Evolutionary conservation across 257 asterid genomes (phyloP).

Genomic region (Verbena officinalis): DNA sequence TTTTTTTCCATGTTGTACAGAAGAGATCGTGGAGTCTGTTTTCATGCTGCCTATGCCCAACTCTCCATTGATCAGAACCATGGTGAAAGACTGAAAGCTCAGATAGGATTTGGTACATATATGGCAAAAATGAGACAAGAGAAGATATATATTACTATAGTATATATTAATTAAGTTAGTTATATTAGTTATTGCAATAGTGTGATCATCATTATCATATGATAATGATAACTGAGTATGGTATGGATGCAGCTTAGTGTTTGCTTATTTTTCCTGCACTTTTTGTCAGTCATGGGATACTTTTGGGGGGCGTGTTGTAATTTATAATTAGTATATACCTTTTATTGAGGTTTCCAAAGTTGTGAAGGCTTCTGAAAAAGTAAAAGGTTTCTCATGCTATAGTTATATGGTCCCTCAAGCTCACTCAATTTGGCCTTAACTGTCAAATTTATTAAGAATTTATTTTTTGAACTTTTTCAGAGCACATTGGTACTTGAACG

Average conservation of each 20-base stretch:
- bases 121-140: constrained; percentile 3
- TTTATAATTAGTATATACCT: background rate
- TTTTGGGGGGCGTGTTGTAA: background rate
- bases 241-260: constrained; percentile 19
- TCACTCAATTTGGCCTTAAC: background rate
- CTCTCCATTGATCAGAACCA: constrained; percentile 27
- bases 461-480: too few relatives aligned
- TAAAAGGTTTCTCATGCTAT: constrained; percentile 11
- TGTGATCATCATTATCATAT: constrained; percentile 24
- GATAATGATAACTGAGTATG: background rate
- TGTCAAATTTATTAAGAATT: background rate
- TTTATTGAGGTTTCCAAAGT: background rate
- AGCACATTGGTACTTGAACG: too few relatives aligned
- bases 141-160: background rate
- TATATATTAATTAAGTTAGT: background rate
- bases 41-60: constrained; percentile 56
- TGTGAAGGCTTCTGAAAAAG: background rate
- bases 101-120: background rate
- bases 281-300: background rate
- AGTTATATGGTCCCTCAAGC: background rate
- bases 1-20: constrained; percentile 39
- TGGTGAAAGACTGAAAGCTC: background rate
- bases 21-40: constrained; percentile 56
- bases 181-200: too few relatives aligned
- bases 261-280: background rate